These are phyloP conservation scores for Colletotrichum australisinense DNA, from an alignment of 2,329 filamentous ascomycete species.

Conservation along the genomic window DNA sequence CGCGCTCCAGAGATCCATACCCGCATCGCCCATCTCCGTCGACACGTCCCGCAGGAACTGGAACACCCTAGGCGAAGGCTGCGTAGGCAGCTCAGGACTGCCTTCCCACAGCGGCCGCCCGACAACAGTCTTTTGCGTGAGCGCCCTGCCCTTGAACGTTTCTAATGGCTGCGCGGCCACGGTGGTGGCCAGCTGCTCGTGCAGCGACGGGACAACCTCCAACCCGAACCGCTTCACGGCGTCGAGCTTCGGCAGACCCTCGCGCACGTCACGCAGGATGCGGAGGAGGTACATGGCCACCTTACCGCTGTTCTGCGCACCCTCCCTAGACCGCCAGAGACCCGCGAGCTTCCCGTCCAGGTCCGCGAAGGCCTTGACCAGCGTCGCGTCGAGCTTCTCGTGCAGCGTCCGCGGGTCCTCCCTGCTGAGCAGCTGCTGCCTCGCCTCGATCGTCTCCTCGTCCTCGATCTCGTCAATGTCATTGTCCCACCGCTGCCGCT, in stretches of 20 bases:
- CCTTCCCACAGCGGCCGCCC: constrained; percentile 85
- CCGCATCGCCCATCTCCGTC: constrained; percentile 74
- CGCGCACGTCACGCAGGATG: constrained; percentile 78
- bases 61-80: constrained; percentile 82
- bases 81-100: constrained; percentile 75
- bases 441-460: constrained; percentile 74
- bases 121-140: constrained; percentile 61
- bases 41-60: constrained; percentile 75
- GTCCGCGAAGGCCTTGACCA: constrained; percentile 67
- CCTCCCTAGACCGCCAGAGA: constrained; percentile 60
- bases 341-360: constrained; percentile 67
- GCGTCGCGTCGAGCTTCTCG: constrained; percentile 65
- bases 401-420: constrained; percentile 77
- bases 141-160: constrained; percentile 54
- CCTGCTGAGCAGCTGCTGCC: constrained; percentile 75
- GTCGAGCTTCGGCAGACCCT: constrained; percentile 68
- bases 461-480: constrained; percentile 80
- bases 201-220: constrained; percentile 71
- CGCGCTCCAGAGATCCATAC: constrained; percentile 85
- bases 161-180: constrained; percentile 63
- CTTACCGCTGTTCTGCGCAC: constrained; percentile 59
- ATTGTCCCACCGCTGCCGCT: constrained; percentile 79
- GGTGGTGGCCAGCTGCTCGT: constrained; percentile 67
- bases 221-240: constrained; percentile 67
- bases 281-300: constrained; percentile 77